phyloP scores from a whole-genome alignment of 2,329 filamentous ascomycete genomes.

The Fusarium foetens region DNA sequence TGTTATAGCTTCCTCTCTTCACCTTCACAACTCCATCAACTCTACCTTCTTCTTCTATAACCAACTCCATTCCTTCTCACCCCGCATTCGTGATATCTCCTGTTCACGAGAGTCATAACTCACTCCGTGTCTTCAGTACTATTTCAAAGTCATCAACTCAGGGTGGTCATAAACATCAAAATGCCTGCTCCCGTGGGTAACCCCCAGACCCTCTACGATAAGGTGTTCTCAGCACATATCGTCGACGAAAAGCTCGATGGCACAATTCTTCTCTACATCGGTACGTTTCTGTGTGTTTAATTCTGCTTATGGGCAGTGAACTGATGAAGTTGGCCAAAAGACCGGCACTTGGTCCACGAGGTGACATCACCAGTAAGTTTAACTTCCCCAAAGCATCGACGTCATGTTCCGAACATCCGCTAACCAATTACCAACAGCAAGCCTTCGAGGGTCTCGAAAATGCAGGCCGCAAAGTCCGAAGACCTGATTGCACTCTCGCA shows the following conservation, averaged over 20 bases:
- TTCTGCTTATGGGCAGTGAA: not conserved
- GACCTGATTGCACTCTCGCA: slow-evolving; percentile 95
- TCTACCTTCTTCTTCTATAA: not conserved
- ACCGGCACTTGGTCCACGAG: slow-evolving; percentile 96
- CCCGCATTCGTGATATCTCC: not conserved
- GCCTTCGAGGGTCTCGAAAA: slow-evolving; percentile 96
- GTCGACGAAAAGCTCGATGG: slow-evolving; percentile 96
- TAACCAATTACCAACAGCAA: slow-evolving; percentile 68
- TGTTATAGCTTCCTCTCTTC: slow-evolving; percentile 12
- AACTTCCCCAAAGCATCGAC: slow-evolving; percentile 3
- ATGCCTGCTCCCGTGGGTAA: slow-evolving; percentile 81
- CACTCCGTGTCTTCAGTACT: not conserved
- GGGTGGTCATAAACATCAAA: slow-evolving; percentile 49
- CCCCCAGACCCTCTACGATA: slow-evolving; percentile 93
- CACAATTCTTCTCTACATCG: slow-evolving; percentile 92
- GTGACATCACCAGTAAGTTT: slow-evolving; percentile 89
- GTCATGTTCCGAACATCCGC: slow-evolving; percentile 14
- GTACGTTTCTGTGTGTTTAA: slow-evolving; percentile 58
- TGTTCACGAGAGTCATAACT: not conserved
- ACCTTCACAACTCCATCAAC: not conserved
- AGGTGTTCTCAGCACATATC: slow-evolving; percentile 94
- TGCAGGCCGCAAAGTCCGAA: slow-evolving; percentile 85
- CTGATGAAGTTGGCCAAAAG: slow-evolving; percentile 55
- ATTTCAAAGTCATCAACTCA: not conserved
- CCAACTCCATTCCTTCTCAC: slow-evolving; percentile 1